Evolutionary conservation across 305 asterid species (phyloP), one percentile per base, ranked within the genome.

Genomic region (Solanum aculeatissimum): DNA sequence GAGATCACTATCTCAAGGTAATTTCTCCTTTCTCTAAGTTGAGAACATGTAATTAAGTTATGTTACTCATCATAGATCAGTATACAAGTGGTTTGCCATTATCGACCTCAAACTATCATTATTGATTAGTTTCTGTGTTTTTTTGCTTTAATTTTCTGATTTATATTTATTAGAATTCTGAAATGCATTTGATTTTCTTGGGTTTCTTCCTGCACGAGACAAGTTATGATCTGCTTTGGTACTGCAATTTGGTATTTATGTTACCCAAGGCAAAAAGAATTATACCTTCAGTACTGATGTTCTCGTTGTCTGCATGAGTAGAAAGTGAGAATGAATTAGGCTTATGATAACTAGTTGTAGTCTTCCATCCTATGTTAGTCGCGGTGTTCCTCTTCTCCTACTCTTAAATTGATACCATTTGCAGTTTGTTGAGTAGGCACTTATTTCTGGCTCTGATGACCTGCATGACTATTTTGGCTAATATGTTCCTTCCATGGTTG

Each of bases 1-100:
- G 99, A 96, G 90, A 95, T 96, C 85, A 94, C 94, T 11, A 92
- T 95, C 86, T 96, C 99, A 81, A 95, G 99, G 99, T 94, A 91
- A 84, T 57, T 82, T 65, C 81, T 58, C 75, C 40, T 62, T 70
- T 62, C 29, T 82, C 60, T 74, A 47, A 74, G 81, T 74, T 47
- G 35, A 25, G 42, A 74, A 74, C 60, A 74, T 23, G 49, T 35
- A 29, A 65, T 15, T 29, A 9, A 35, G 25, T 68, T 68, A 8
- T 35, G 19, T 40, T 70, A 70, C 14, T 70, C 19, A 70, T 70
- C 18, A n/a, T 42, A 19, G 54, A n/a, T 70, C 53, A 25, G 81
- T 25, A 27, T 47, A 9, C 25, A 49, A 75, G 18, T 75, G 16
- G 62, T 74, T 47, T 47, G 10, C 62, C 27, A 75, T 16, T 75